phyloP scores from a whole-genome alignment of 176 grass and related monocot genomes.

The Eleusine coracana region DNA sequence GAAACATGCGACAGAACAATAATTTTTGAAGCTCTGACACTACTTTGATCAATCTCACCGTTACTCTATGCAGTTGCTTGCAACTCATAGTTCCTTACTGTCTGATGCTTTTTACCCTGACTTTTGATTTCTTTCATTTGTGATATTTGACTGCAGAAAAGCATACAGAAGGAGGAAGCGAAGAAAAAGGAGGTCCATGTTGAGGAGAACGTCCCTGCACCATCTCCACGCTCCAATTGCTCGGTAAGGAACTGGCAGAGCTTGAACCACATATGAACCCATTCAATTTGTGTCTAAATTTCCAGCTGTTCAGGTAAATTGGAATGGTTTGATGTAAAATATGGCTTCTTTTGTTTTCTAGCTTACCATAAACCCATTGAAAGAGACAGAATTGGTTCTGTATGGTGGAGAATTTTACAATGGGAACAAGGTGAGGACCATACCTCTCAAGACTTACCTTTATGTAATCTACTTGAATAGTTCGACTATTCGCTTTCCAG shows the following conservation, averaged over 20 bases:
- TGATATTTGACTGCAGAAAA: constrained; percentile 53
- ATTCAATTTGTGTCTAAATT: background rate
- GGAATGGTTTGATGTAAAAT: background rate
- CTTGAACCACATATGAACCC: background rate
- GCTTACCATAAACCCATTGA: constrained; percentile 82
- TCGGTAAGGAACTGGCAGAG: constrained; percentile 38
- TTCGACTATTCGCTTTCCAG: constrained; percentile 7
- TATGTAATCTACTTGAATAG: background rate
- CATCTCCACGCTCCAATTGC: constrained; percentile 84
- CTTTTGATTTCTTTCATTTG: constrained; percentile 19
- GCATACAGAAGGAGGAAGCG: constrained; percentile 91
- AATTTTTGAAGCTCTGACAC: background rate
- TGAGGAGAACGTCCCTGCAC: constrained; percentile 86
- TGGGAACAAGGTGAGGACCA: constrained; percentile 74
- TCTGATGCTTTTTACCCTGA: background rate
- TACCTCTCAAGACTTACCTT: constrained; percentile 23
- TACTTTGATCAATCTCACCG: background rate
- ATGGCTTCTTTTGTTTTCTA: constrained; percentile 41
- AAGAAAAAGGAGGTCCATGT: constrained; percentile 98
- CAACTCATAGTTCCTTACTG: background rate
- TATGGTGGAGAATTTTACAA: constrained; percentile 98
- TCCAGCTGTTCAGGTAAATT: background rate
- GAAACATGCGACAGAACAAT: background rate
- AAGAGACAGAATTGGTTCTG: constrained; percentile 85
- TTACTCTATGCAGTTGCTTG: background rate